Evolutionary conservation across 2,329 filamentous ascomycete species (phyloP).

Genomic region (Dichotomopilus funicola): DNA sequence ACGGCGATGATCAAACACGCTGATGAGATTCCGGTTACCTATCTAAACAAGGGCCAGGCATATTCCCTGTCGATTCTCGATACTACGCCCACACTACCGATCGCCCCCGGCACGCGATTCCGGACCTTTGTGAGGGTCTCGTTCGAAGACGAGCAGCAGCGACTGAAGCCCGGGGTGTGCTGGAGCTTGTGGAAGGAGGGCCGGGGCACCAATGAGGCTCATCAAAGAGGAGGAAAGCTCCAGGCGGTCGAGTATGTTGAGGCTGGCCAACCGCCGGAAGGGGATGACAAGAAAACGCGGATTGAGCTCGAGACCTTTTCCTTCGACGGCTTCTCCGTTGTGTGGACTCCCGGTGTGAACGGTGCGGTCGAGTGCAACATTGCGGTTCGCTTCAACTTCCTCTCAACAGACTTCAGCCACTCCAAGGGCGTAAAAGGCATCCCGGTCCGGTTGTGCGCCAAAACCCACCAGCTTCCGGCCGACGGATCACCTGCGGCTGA

Average conservation of each 20-base stretch:
- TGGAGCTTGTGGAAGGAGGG: conserved; percentile 92
- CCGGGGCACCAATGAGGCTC: conserved; percentile 88
- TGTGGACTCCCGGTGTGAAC: conserved; percentile 71
- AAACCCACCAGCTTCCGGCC: conserved; percentile 64
- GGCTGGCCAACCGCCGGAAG: conserved; percentile 50
- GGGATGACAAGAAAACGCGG: conserved; percentile 59
- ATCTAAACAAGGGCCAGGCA: conserved; percentile 94
- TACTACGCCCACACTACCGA: conserved; percentile 56
- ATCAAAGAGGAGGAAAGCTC: conserved; percentile 84
- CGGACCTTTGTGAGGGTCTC: conserved; percentile 91
- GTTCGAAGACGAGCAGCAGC: conserved; percentile 92
- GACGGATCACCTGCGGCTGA: conserved; percentile 42
- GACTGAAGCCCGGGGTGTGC: conserved; percentile 63
- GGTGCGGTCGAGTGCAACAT: conserved; percentile 72
- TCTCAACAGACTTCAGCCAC: conserved; percentile 97
- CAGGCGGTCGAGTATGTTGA: conserved; percentile 94
- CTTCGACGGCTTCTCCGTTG: conserved; percentile 89
- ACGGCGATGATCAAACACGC: conserved; percentile 91
- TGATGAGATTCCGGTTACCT: conserved; percentile 93
- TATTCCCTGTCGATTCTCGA: conserved; percentile 84
- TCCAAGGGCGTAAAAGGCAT: conserved; percentile 98
- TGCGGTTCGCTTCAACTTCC: conserved; percentile 92
- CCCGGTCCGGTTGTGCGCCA: conserved; percentile 84
- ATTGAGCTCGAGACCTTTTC: conserved; percentile 69
- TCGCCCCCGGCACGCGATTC: conserved; percentile 61